These are phyloP conservation scores for Talaromyces borbonicus DNA, from an alignment of 495 filamentous ascomycete genomes.

Conservation along the genomic window DNA sequence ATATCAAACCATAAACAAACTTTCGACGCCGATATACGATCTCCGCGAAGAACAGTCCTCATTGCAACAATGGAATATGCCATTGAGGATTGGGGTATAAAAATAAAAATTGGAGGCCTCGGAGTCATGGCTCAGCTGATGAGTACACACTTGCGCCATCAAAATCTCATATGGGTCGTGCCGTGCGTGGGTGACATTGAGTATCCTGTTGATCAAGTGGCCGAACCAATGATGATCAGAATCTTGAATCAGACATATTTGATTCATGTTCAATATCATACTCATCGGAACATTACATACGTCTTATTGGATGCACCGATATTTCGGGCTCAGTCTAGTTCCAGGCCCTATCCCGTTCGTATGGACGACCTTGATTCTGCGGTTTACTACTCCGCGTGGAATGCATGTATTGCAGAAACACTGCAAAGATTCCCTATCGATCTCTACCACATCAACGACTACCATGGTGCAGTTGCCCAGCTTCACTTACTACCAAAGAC, in stretches of 20 bases:
- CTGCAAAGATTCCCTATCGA: constrained; percentile 37
- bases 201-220: constrained; percentile 34
- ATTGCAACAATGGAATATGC: constrained; percentile 45
- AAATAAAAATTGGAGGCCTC: constrained; percentile 41
- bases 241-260: constrained; percentile 31
- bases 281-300: constrained; percentile 40
- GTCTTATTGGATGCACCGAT: constrained; percentile 38
- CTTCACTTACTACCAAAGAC: constrained; percentile 49
- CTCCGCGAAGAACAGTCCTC: constrained; percentile 26
- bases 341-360: constrained; percentile 36
- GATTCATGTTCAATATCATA: constrained; percentile 39
- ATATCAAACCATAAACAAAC: constrained; percentile 11
- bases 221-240: constrained; percentile 34
- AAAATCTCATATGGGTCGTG: constrained; percentile 43
- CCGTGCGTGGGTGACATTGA: constrained; percentile 40
- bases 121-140: constrained; percentile 44
- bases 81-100: constrained; percentile 41
- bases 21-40: constrained; percentile 5
- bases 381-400: constrained; percentile 57
- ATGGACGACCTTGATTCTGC: constrained; percentile 47
- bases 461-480: constrained; percentile 55
- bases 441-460: constrained; percentile 64
- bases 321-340: constrained; percentile 35
- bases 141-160: constrained; percentile 39
- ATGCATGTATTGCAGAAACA: constrained; percentile 49